Evolutionary conservation across 371 early-diverging fungal genomes (phyloP).

Genomic region (Rhizomucor pusillus): DNA sequence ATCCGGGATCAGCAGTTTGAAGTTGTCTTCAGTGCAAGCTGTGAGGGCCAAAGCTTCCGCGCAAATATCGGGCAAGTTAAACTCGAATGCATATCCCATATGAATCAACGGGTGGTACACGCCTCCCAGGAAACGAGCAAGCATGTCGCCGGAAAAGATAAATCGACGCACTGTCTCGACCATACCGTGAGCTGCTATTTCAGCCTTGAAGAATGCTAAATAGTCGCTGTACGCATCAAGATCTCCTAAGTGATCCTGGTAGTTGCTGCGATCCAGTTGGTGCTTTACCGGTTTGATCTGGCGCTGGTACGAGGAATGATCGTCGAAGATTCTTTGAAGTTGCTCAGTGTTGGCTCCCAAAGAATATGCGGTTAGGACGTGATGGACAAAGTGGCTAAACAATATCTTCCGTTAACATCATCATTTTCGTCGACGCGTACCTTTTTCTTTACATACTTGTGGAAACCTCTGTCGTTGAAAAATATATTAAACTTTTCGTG

Average conservation of each 20-base stretch:
- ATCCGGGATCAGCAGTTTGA: not conserved
- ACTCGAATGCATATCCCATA: constrained; percentile 63
- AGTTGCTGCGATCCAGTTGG: constrained; percentile 34
- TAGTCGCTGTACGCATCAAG: constrained; percentile 42
- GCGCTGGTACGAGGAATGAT: constrained; percentile 29
- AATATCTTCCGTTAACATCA: not conserved
- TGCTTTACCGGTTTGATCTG: constrained; percentile 22
- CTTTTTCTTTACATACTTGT: not conserved
- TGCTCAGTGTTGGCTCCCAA: constrained; percentile 43
- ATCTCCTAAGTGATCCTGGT: constrained; percentile 30
- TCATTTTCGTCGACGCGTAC: not conserved
- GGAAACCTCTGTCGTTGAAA: constrained; percentile 1
- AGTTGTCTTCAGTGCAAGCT: not conserved
- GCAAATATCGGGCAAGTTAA: constrained; percentile 45
- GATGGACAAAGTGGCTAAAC: constrained; percentile 2
- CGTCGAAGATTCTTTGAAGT: constrained; percentile 45
- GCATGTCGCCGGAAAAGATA: constrained; percentile 38
- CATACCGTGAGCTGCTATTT: constrained; percentile 39
- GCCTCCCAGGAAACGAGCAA: constrained; percentile 44
- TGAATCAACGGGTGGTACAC: constrained; percentile 60
- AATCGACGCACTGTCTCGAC: constrained; percentile 41
- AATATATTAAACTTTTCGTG: not conserved
- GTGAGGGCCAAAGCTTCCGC: constrained; percentile 52
- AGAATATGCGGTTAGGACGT: not conserved
- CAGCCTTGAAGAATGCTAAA: constrained; percentile 40